Percentiles rank a stretch among this genome's conserved stretches.
Evolutionary conservation across 2,329 filamentous ascomycete genomes (phyloP).

Genomic region (Lachnellula occidentalis): DNA sequence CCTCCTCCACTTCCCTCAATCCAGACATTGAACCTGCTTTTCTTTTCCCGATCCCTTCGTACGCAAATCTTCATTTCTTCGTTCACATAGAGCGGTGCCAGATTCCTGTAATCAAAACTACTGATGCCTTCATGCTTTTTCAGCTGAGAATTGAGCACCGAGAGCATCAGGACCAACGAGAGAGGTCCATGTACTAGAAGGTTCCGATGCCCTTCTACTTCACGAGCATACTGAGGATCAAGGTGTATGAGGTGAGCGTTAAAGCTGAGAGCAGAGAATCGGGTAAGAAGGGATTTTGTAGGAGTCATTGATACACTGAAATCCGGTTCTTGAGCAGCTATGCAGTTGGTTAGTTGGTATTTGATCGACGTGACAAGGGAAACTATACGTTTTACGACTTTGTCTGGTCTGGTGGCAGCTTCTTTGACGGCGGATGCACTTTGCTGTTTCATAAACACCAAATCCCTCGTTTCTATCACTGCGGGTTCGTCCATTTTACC

Average conservation of each 20-base stretch:
- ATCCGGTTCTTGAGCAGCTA: slow-evolving; percentile 35
- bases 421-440: slow-evolving; percentile 10
- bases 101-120: slow-evolving; percentile 70
- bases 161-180: slow-evolving; percentile 69
- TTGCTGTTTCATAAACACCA: slow-evolving; percentile 56
- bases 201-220: slow-evolving; percentile 67
- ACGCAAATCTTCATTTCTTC: slow-evolving; percentile 68
- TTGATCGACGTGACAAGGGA: not conserved
- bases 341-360: slow-evolving; percentile 7
- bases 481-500: slow-evolving; percentile 22
- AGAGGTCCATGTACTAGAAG: slow-evolving; percentile 86
- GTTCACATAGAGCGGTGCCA: slow-evolving; percentile 72
- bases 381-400: slow-evolving; percentile 25
- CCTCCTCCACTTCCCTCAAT: slow-evolving; percentile 56
- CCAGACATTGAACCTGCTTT: slow-evolving; percentile 54
- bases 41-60: slow-evolving; percentile 39
- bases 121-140: slow-evolving; percentile 38
- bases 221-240: slow-evolving; percentile 62
- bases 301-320: slow-evolving; percentile 59
- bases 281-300: slow-evolving; percentile 69
- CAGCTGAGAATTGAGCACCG: slow-evolving; percentile 51
- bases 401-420: slow-evolving; percentile 14
- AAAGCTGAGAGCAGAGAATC: slow-evolving; percentile 85
- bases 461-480: slow-evolving; percentile 52
- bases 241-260: slow-evolving; percentile 92